Conservation (phyloP, 148 eudicot genomes). For the Cornus suecica region DNA sequence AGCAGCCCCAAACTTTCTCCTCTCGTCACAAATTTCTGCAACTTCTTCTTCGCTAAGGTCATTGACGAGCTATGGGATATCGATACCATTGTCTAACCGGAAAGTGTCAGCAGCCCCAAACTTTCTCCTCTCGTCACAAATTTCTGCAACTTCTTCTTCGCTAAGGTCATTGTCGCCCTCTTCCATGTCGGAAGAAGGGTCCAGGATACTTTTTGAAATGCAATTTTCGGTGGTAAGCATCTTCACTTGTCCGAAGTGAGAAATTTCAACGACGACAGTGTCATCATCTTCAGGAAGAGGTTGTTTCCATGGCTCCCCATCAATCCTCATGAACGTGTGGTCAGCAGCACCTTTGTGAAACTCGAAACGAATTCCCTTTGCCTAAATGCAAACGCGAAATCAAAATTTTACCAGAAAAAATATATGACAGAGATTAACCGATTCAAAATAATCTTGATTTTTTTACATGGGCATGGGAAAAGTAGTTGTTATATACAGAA, state of each 20-base stretch:
- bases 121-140: slow-evolving; percentile 33
- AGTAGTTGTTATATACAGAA: background rate
- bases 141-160: slow-evolving; percentile 23
- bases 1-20: slow-evolving; percentile 46
- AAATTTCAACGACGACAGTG: slow-evolving; percentile 42
- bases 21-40: slow-evolving; percentile 24
- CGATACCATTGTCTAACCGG: slow-evolving; percentile 27
- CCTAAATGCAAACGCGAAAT: slow-evolving; percentile 23
- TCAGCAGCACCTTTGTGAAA: slow-evolving; percentile 43
- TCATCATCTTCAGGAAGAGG: slow-evolving; percentile 46
- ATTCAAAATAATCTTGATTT: too few relatives aligned
- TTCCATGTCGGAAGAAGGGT: slow-evolving; percentile 25
- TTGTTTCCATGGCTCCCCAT: slow-evolving; percentile 66
- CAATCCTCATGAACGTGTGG: slow-evolving; percentile 53
- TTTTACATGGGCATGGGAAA: background rate
- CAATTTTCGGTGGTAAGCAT: slow-evolving; percentile 33
- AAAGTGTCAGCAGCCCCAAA: slow-evolving; percentile 46
- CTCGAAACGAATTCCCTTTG: slow-evolving; percentile 45
- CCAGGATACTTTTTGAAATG: slow-evolving; percentile 31
- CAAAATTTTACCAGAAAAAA: background rate
- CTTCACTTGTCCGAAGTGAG: slow-evolving; percentile 43
- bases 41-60: slow-evolving; percentile 24
- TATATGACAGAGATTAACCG: background rate
- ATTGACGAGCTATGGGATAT: slow-evolving; percentile 9
- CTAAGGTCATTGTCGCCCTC: slow-evolving; percentile 12